Percentiles rank a stretch among this genome's conserved stretches.
Evolutionary conservation across 2,329 filamentous ascomycete genomes (phyloP).

Genomic region (Talaromyces islandicus): DNA sequence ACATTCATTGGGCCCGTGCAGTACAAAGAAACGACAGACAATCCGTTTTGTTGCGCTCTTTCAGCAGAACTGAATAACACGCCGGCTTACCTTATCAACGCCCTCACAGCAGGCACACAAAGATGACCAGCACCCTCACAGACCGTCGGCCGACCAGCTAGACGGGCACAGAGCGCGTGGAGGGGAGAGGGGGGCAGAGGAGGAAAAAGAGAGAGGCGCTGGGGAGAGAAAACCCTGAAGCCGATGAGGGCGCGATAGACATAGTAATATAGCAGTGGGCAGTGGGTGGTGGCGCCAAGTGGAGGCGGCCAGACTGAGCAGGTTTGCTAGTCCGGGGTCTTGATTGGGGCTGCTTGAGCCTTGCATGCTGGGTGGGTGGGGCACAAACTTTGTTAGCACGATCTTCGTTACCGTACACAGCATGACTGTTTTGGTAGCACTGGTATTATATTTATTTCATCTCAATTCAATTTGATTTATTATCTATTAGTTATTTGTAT

Average conservation of each 20-base stretch:
- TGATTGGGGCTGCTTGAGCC: not conserved
- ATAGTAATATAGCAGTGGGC: not conserved
- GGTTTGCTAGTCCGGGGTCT: not conserved
- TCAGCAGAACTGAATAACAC: no score
- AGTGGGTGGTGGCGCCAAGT: not conserved
- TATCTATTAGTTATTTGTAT: no score
- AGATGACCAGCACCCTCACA: constrained; percentile 8
- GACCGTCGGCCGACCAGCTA: not conserved
- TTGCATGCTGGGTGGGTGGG: not conserved
- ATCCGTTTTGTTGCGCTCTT: not conserved
- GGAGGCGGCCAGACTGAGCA: not conserved
- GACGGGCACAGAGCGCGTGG: not conserved
- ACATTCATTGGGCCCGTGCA: no score
- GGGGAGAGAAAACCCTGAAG: not conserved
- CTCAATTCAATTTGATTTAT: no score
- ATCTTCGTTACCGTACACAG: not conserved
- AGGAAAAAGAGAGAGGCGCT: not conserved
- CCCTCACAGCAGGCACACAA: constrained; percentile 2
- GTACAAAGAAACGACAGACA: not conserved
- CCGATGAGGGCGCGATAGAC: not conserved
- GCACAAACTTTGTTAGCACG: not conserved
- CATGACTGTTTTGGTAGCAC: no score
- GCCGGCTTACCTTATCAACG: constrained; percentile 6
- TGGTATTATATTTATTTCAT: no score
- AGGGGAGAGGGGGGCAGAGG: no score